Base-by-base conservation (phyloP, 202 grass and related monocot species). In the Hordeum pubiflorum region DNA sequence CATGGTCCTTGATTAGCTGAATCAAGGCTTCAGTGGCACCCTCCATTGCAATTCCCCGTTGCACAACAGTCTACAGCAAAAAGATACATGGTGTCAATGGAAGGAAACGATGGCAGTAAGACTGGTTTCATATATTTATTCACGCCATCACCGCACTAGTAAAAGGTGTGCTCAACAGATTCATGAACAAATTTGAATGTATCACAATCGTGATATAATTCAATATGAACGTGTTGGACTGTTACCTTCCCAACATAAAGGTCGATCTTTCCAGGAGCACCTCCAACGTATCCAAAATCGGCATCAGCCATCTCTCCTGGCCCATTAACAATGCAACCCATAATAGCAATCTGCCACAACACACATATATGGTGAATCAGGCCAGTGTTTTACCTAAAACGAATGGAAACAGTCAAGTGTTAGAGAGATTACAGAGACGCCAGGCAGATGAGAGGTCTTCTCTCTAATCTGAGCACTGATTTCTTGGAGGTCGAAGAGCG, bases 231-330 rank as follows among this genome's bases (percentile, higher is more conserved):
- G 58, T 66, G 50, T 17, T 20, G 14, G 50, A 86, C 58, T 52
- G 18, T 82, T 93, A 99, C 96, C 96, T 99, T 99, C 74, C 96
- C 96, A 18, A 99, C 96, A 60, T 99, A 99, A 70, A 99, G 96
- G 63, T 99, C 96, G 38, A 99, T 99, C 87, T 99, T 99, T 62
- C 96, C 96, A 7, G 96, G 96, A 63, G 90, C 89, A 33, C 96
- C 96, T 59, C 96, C 96, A 20, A 99, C 96, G 2, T 99, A 99
- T 78, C 96, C 96, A 20, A 99, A 99, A 88, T 99, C 96, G 7
- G 96, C 92, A 77, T 99, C 96, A 0, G 96, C 96, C 96, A 99
- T 99, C 82, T 99, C 96, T 83, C 96, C 96, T 57, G 96, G 96
- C 22, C 96, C 96, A 72, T 99, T 99, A 72, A 99, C 96, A 82